These are phyloP conservation scores for Naganishia sp. DNA, from an alignment of 1,284 basidiomycete genomes.

Conservation along the genomic window DNA sequence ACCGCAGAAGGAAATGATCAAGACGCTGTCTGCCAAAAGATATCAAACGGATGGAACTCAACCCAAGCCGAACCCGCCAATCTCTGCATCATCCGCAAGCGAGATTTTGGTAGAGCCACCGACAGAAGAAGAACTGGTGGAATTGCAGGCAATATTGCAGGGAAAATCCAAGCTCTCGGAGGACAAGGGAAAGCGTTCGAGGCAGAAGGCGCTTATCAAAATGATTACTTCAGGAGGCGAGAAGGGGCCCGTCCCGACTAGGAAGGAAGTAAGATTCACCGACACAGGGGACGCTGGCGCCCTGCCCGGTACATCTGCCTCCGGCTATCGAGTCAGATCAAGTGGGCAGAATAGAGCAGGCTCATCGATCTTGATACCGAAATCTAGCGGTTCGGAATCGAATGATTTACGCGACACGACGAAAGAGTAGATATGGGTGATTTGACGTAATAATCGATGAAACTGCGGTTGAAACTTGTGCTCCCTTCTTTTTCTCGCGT, in stretches of 20 bases:
- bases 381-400: background rate
- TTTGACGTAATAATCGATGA: no score
- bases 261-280: background rate
- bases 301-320: background rate
- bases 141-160: conserved; percentile 8
- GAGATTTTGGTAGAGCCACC: background rate
- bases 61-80: background rate
- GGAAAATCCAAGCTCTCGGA: conserved; percentile 1
- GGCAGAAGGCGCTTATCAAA: conserved; percentile 19
- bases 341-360: no score
- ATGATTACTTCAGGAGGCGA: background rate
- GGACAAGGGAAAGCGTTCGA: background rate
- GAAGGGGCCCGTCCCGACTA: background rate
- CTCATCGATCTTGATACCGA: background rate
- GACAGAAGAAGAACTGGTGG: conserved; percentile 2
- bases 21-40: conserved; percentile 1
- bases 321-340: background rate
- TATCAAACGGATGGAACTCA: background rate
- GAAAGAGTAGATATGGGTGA: background rate
- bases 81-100: background rate
- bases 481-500: background rate
- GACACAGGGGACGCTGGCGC: background rate
- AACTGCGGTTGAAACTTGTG: no score
- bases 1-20: conserved; percentile 11
- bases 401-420: background rate